These are phyloP conservation scores for Monoraphidium neglectum DNA, from an alignment of 139 green algal genomes.

Conservation along the genomic window DNA sequence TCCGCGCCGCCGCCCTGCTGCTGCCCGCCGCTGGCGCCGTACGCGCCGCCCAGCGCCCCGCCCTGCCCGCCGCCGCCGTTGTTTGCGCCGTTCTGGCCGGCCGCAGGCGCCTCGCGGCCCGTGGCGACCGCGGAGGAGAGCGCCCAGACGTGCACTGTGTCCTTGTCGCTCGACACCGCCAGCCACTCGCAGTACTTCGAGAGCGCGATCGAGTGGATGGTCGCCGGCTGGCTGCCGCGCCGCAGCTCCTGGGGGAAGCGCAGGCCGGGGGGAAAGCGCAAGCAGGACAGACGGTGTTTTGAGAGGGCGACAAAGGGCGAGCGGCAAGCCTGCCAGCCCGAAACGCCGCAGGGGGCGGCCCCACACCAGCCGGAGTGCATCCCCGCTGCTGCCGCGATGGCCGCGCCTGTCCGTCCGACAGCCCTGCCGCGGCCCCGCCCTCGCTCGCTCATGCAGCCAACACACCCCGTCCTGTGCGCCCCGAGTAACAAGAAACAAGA, in stretches of 20 bases:
- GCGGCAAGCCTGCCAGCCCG: background rate
- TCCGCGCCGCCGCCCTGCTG: conserved; percentile 1
- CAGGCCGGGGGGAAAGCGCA: background rate
- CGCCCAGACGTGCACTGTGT: conserved; percentile 89
- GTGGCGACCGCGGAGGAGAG: conserved; percentile 61
- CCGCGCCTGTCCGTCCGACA: background rate
- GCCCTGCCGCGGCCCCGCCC: background rate
- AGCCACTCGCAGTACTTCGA: conserved; percentile 79
- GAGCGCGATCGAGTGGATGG: conserved; percentile 89
- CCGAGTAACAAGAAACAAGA: background rate
- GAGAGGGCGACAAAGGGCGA: background rate
- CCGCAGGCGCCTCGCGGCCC: conserved; percentile 11
- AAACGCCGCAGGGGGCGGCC: background rate
- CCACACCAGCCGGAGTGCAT: background rate
- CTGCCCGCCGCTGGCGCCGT: conserved; percentile 7
- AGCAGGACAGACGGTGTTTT: too few species aligned
- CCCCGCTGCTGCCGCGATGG: background rate
- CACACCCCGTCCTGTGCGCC: background rate
- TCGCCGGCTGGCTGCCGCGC: conserved; percentile 82
- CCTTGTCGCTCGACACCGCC: conserved; percentile 89
- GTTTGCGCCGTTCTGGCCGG: background rate
- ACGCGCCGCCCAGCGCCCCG: background rate
- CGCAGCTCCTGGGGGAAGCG: conserved; percentile 81
- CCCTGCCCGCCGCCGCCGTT: background rate
- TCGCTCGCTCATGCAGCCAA: background rate